These are phyloP conservation scores for Penicillium italicum DNA, from an alignment of 2,329 filamentous ascomycete genomes.

Conservation along the genomic window DNA sequence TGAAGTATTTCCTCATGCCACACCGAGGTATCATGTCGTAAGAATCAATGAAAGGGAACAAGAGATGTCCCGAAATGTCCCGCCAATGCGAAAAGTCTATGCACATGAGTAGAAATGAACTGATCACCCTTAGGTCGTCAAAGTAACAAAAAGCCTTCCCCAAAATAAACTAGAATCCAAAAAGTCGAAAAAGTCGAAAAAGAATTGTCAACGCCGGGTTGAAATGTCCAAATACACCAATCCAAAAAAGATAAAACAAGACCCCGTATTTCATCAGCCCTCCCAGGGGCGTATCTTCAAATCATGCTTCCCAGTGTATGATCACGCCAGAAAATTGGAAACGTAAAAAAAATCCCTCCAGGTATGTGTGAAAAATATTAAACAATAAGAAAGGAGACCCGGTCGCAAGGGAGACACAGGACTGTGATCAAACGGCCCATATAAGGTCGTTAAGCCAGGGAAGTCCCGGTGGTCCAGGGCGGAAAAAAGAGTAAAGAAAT, in stretches of 20 bases:
- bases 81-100: constrained; percentile 18
- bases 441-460: constrained; percentile 7
- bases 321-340: constrained; percentile 11
- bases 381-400: constrained; percentile 18
- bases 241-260: constrained; percentile 5
- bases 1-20: constrained; percentile 5
- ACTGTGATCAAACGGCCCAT: constrained; percentile 9
- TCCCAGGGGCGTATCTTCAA: constrained; percentile 14
- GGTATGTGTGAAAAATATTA: constrained; percentile 22
- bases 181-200: neutral
- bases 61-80: constrained; percentile 4
- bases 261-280: constrained; percentile 15
- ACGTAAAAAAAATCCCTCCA: constrained; percentile 11
- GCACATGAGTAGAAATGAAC: constrained; percentile 7
- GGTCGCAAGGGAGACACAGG: neutral
- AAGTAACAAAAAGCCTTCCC: constrained; percentile 7
- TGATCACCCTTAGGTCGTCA: constrained; percentile 12
- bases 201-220: constrained; percentile 8
- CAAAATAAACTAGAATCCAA: constrained; percentile 8
- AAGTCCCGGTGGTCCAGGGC: constrained; percentile 6
- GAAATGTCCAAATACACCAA: constrained; percentile 1
- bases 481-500: constrained; percentile 3
- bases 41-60: constrained; percentile 12
- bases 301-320: constrained; percentile 23
- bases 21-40: constrained; percentile 24